These are phyloP conservation scores for Sphagnum contortum DNA, from an alignment of 225 moss, liverwort and hornwort species.

Conservation along the genomic window DNA sequence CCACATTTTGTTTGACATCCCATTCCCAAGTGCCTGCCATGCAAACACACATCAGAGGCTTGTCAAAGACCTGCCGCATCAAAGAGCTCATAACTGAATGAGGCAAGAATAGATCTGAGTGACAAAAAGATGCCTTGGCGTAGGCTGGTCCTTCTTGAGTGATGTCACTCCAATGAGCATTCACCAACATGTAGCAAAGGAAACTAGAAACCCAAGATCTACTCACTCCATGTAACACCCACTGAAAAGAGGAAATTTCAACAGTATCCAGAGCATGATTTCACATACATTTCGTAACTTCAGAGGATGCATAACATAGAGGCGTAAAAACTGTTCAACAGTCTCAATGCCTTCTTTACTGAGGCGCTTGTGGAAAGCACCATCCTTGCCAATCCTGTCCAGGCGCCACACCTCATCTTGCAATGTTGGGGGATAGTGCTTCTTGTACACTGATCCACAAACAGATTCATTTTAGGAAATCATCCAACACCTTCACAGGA, in stretches of 20 bases:
- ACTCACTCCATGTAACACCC: background rate
- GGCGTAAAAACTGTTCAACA: slow-evolving; percentile 34
- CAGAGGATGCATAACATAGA: slow-evolving; percentile 43
- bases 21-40: slow-evolving; percentile 33
- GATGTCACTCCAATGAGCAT: too few relatives aligned
- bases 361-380: slow-evolving; percentile 48
- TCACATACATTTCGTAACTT: slow-evolving; percentile 27
- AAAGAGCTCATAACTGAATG: too few relatives aligned
- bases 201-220: slow-evolving; percentile 10
- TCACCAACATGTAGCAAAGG: too few relatives aligned
- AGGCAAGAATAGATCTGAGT: too few relatives aligned
- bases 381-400: slow-evolving; percentile 48
- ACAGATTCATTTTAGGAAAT: too few relatives aligned
- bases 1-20: slow-evolving; percentile 56
- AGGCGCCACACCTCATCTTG: slow-evolving; percentile 40
- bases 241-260: background rate
- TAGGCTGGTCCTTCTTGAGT: too few relatives aligned
- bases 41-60: background rate
- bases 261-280: background rate
- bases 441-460: slow-evolving; percentile 33
- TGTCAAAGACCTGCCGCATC: too few relatives aligned
- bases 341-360: slow-evolving; percentile 14
- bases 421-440: slow-evolving; percentile 41
- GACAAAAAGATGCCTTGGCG: too few relatives aligned
- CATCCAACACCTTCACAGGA: background rate